Evolutionary conservation across 768 basidiomycete genomes (phyloP).

Genomic region (Podaxis sp.): DNA sequence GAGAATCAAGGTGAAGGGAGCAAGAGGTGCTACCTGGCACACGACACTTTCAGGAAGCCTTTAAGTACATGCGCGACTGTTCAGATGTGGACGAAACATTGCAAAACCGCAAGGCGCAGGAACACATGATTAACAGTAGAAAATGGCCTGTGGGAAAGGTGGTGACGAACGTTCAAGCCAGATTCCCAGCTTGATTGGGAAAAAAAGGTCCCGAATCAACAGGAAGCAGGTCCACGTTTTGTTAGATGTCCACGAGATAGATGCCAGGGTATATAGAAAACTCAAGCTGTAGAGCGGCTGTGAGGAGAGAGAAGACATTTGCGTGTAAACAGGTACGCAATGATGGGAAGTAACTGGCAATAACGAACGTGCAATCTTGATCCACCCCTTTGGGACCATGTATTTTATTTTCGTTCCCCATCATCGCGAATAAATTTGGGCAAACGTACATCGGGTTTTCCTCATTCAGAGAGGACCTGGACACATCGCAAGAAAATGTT

Average conservation of each 20-base stretch:
- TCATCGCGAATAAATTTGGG: background rate
- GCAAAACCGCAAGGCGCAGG: background rate
- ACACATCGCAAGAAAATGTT: background rate
- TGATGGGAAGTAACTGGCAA: background rate
- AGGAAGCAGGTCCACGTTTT: background rate
- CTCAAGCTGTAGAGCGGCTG: background rate
- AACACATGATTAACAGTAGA: background rate
- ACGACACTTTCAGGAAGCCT: background rate
- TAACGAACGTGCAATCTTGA: background rate
- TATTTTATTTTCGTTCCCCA: too few relatives aligned
- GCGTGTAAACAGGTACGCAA: background rate
- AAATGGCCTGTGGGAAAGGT: background rate
- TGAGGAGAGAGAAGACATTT: background rate
- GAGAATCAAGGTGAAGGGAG: background rate
- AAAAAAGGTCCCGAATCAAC: background rate
- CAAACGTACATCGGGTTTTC: background rate
- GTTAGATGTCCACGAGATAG: background rate
- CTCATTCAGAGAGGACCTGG: background rate
- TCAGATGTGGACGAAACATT: background rate
- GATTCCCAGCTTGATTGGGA: background rate
- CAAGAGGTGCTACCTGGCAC: background rate
- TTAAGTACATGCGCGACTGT: background rate
- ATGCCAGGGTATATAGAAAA: background rate
- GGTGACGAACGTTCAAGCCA: conserved; percentile 8
- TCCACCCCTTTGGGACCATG: too few relatives aligned